These are phyloP conservation scores for Pichia sp. DNA, from an alignment of 1,139 yeast species.

Conservation along the genomic window DNA sequence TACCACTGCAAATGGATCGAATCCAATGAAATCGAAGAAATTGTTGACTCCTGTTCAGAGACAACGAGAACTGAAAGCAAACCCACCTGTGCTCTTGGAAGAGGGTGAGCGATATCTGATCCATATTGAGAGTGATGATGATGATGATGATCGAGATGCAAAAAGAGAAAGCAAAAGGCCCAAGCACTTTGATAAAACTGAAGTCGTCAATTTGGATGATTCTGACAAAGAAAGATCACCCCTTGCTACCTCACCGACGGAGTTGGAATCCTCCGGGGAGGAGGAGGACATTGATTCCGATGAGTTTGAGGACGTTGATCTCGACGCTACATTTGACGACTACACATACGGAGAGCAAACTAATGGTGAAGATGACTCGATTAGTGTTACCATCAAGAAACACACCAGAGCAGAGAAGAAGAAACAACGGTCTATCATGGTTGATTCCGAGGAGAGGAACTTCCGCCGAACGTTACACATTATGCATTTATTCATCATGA, in stretches of 20 bases:
- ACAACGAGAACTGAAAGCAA: background rate
- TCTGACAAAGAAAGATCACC: too few relatives aligned
- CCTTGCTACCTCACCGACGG: too few relatives aligned
- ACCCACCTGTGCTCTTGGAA: background rate
- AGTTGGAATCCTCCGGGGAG: too few relatives aligned
- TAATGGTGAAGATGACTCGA: too few relatives aligned
- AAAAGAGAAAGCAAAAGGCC: constrained; percentile 1
- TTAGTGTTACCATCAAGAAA: constrained; percentile 21
- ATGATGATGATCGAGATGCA: background rate
- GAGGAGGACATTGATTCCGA: constrained; percentile 26
- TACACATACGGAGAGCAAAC: constrained; percentile 1
- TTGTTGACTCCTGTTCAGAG: background rate
- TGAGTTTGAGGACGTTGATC: constrained; percentile 32
- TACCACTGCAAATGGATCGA: too few relatives aligned
- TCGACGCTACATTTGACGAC: too few relatives aligned
- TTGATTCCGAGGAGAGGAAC: constrained; percentile 48
- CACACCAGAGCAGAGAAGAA: constrained; percentile 17
- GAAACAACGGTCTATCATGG: constrained; percentile 29
- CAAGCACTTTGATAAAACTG: background rate
- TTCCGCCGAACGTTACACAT: constrained; percentile 53
- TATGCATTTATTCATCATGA: constrained; percentile 47
- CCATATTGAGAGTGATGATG: constrained; percentile 6
- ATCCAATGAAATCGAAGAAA: too few relatives aligned
- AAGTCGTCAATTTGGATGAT: constrained; percentile 16
- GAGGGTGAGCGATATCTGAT: constrained; percentile 4